These are phyloP conservation scores for Pichia cactophila DNA, from an alignment of 1,139 yeast species.

Conservation along the genomic window DNA sequence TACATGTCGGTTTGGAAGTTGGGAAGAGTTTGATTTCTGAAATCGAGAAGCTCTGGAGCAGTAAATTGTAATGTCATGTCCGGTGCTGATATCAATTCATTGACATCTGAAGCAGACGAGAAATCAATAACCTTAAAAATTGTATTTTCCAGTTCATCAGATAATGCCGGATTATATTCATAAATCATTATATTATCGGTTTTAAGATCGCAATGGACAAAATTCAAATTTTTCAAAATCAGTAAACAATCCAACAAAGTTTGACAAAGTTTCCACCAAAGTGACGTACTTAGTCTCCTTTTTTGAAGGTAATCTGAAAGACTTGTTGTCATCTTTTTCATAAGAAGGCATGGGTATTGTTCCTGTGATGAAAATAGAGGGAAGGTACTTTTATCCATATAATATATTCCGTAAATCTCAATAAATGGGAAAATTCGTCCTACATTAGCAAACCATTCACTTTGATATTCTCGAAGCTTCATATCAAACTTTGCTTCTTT, in stretches of 20 bases:
- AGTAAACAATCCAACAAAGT: constrained; percentile 23
- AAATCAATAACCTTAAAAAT: constrained; percentile 32
- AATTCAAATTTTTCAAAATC: constrained; percentile 21
- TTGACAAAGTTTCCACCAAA: constrained; percentile 28
- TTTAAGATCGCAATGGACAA: constrained; percentile 33
- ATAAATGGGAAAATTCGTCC: constrained; percentile 26
- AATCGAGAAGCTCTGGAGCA: constrained; percentile 30
- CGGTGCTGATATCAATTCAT: constrained; percentile 22
- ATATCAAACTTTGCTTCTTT: constrained; percentile 27
- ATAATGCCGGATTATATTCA: background rate
- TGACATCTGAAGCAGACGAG: constrained; percentile 26
- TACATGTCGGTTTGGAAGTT: constrained; percentile 26
- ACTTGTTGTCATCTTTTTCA: constrained; percentile 23
- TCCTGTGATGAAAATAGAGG: constrained; percentile 21
- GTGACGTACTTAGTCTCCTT: background rate
- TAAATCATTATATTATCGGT: constrained; percentile 29
- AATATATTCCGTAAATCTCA: constrained; percentile 27
- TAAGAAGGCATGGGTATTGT: constrained; percentile 27
- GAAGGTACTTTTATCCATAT: constrained; percentile 19
- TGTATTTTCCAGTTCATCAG: constrained; percentile 1
- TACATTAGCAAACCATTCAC: constrained; percentile 13
- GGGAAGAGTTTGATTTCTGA: constrained; percentile 18
- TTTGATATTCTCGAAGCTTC: constrained; percentile 17
- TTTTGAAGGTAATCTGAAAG: constrained; percentile 20
- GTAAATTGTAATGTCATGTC: constrained; percentile 32